Percentiles rank a stretch among this genome's conserved stretches.
Conservation (phyloP, 176 grass and related monocot species). For the Eremochloa ophiuroides region DNA sequence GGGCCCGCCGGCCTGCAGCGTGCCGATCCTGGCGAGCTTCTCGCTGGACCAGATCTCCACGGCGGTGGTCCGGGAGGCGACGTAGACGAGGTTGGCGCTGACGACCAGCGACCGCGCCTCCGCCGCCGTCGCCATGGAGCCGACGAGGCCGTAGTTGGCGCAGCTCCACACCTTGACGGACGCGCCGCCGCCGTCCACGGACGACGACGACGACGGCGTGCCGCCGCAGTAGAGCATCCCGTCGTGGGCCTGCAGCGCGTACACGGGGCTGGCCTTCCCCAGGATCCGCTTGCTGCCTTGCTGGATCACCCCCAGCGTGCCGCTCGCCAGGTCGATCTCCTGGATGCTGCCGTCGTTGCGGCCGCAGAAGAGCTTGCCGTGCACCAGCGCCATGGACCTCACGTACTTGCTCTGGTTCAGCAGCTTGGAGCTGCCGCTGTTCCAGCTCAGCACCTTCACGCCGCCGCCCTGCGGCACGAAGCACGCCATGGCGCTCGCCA, state of each 20-base stretch:
- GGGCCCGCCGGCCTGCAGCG: slow-evolving; percentile 58
- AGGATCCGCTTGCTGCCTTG: slow-evolving; percentile 55
- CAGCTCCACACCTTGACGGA: slow-evolving; percentile 62
- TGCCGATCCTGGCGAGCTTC: slow-evolving; percentile 51
- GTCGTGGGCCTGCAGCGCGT: slow-evolving; percentile 41
- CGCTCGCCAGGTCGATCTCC: slow-evolving; percentile 66
- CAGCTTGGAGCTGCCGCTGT: slow-evolving; percentile 33
- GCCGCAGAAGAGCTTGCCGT: slow-evolving; percentile 65
- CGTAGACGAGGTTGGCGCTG: slow-evolving; percentile 46
- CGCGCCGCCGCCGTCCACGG: slow-evolving; percentile 31
- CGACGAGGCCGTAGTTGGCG: slow-evolving; percentile 52
- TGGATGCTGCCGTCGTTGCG: slow-evolving; percentile 65
- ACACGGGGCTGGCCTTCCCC: slow-evolving; percentile 55
- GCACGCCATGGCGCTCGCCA: slow-evolving; percentile 50
- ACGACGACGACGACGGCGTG: slow-evolving; percentile 9
- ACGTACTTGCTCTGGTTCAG: slow-evolving; percentile 56
- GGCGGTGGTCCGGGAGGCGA: slow-evolving; percentile 40
- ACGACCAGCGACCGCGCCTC: slow-evolving; percentile 54
- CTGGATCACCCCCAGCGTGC: slow-evolving; percentile 50
- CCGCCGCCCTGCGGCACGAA: slow-evolving; percentile 52
- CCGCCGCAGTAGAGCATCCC: slow-evolving; percentile 49
- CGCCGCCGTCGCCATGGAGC: slow-evolving; percentile 41
- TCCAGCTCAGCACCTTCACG: slow-evolving; percentile 62
- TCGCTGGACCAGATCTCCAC: slow-evolving; percentile 83
- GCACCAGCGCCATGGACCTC: slow-evolving; percentile 51